Base-by-base conservation (phyloP, 495 filamentous ascomycete genomes). In the Apiosordaria backusii region DNA sequence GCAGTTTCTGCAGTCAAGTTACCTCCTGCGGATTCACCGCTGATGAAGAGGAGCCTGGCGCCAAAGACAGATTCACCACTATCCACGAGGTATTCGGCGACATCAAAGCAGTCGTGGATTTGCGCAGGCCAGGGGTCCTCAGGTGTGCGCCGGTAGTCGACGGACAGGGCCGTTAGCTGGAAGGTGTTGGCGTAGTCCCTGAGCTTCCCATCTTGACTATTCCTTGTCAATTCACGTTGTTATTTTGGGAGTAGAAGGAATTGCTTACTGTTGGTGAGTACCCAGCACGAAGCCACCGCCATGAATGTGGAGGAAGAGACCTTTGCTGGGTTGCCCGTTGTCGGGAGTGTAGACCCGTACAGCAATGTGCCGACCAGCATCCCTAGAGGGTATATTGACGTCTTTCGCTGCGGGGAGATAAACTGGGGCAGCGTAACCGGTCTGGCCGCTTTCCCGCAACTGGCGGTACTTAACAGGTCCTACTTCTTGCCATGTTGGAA, bases 61-160 rank as follows among this genome's bases (percentile, higher is more conserved):
- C 52, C 10, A 55, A 21, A 55, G 35, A 60, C 6, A n/a, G 60
- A 55, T 13, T n/a, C 4, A 2, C 65, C 60, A 52, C 63, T 24
- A 21, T 63, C 57, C n/a, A 29, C 65, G 52, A 67, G 65, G 52
- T 64, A 50, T 50, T 57, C 40, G 10, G 61, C 65, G 1, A 24
- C 65, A 55, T 67, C 66, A 54, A 77, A 77, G 74, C 82, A 82
- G 71, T 89, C 86, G 58, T 87, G 75, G 4, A 76, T 68, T 0
- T 74, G 79, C 18, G 76, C 77, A 0, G 86, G 86, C 66, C 77
- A 87, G 0, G 84, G 83, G 68, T 87, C 54, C 62, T 88, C 84
- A 0, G 86, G 86, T 6, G 86, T 85, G n/a, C 83, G 78, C 57
- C 86, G 76, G 74, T 88, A 88, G 18, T 84, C 86, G 21, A 86